A percentile compares a stretch with the other conserved stretches of the same genome.
Conservation (phyloP, 495 filamentous ascomycete species). For the Neurospora sublineolata region DNA sequence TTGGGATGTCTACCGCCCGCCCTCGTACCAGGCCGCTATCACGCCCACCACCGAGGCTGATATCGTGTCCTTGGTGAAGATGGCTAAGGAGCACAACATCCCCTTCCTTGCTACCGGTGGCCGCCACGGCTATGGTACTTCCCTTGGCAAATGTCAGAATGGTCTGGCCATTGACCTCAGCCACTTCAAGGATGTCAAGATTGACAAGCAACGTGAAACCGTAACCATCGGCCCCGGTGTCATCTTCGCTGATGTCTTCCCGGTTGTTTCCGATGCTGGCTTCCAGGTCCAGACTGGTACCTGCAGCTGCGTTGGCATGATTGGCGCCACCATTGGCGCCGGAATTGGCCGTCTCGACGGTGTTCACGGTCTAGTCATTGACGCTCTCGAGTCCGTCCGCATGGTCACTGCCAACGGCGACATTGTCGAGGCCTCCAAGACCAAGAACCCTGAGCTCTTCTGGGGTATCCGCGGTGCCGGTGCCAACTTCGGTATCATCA, state of each 20-base stretch:
- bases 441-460: slow-evolving; percentile 31
- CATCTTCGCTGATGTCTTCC: not conserved
- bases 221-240: not conserved
- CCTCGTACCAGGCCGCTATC: not conserved
- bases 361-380: slow-evolving; percentile 24
- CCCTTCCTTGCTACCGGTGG: slow-evolving; percentile 10
- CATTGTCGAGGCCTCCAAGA: slow-evolving; percentile 22
- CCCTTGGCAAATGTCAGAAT: slow-evolving; percentile 6
- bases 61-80: not conserved
- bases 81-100: not conserved
- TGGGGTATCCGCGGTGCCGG: slow-evolving; percentile 33
- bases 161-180: slow-evolving; percentile 22
- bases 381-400: slow-evolving; percentile 15
- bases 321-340: slow-evolving; percentile 31
- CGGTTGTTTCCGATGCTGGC: not conserved
- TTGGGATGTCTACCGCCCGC: not conserved
- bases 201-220: slow-evolving; percentile 10
- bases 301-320: slow-evolving; percentile 22
- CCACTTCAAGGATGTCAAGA: slow-evolving; percentile 14
- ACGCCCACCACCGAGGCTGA: not conserved
- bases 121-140: slow-evolving; percentile 3
- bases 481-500: slow-evolving; percentile 35
- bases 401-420: slow-evolving; percentile 20
- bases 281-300: slow-evolving; percentile 3
- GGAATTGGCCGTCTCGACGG: slow-evolving; percentile 27